Conservation (phyloP, 2,329 filamentous ascomycete genomes). For the Monosporascus sp. region DNA sequence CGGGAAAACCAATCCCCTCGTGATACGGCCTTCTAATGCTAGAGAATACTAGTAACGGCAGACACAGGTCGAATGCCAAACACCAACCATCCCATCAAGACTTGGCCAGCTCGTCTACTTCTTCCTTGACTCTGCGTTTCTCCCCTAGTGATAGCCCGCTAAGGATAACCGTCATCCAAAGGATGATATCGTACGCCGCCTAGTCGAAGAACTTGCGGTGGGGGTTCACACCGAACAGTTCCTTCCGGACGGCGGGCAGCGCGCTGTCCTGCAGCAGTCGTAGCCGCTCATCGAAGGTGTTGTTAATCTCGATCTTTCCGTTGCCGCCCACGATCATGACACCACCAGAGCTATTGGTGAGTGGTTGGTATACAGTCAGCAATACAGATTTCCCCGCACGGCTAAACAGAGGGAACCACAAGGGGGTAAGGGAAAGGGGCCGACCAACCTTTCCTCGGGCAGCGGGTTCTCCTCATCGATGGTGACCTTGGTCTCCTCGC, state of each 20-base stretch:
- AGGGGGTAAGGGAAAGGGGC: neutral
- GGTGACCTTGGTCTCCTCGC: conserved; percentile 61
- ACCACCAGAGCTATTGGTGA: conserved; percentile 66
- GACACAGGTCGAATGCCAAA: neutral
- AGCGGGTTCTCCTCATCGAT: conserved; percentile 76
- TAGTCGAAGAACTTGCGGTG: conserved; percentile 96
- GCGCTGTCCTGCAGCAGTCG: conserved; percentile 78
- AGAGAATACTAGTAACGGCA: neutral
- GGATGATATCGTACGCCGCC: conserved; percentile 9
- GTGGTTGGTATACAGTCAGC: conserved; percentile 1
- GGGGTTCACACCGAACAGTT: conserved; percentile 87
- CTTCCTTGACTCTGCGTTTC: neutral
- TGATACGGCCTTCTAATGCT: neutral
- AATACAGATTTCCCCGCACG: neutral
- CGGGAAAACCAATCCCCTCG: neutral
- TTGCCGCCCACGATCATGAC: conserved; percentile 71
- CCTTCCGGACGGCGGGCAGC: conserved; percentile 76
- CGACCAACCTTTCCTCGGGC: conserved; percentile 75
- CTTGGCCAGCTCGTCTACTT: neutral
- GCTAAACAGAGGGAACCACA: neutral
- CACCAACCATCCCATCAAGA: neutral
- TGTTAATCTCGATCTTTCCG: conserved; percentile 97
- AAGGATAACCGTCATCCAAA: too few species aligned
- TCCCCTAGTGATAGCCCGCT: neutral
- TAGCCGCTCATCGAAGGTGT: conserved; percentile 91